These are phyloP conservation scores for Magnolia kwangsiensis DNA, from an alignment of 164 flowering plant genomes.

Conservation along the genomic window DNA sequence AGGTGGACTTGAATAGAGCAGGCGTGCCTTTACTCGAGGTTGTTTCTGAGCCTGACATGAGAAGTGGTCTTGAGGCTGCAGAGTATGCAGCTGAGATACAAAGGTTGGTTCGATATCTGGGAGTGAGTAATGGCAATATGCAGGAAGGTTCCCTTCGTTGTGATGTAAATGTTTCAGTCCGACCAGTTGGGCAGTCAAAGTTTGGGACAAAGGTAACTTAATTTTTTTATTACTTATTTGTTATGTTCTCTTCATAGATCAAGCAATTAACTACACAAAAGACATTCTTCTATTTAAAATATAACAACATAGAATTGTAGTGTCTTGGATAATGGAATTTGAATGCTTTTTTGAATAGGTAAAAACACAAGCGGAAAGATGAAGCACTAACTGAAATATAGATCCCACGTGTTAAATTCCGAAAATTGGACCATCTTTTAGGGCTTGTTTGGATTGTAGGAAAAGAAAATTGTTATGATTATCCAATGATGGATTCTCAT, in stretches of 20 bases:
- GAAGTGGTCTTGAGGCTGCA: constrained; percentile 87
- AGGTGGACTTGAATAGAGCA: constrained; percentile 97
- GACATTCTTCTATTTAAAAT: not conserved
- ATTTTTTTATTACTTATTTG: not conserved
- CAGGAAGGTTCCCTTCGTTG: constrained; percentile 97
- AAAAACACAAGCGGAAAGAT: not conserved
- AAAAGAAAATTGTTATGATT: no score
- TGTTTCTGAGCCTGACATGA: constrained; percentile 95
- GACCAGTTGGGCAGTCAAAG: constrained; percentile 69
- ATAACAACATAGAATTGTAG: not conserved
- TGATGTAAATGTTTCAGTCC: constrained; percentile 87
- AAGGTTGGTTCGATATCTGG: constrained; percentile 85
- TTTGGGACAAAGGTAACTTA: constrained; percentile 83
- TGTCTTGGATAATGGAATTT: not conserved
- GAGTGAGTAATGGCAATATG: constrained; percentile 93
- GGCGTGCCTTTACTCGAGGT: constrained; percentile 97
- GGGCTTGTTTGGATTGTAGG: not conserved
- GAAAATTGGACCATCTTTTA: not conserved
- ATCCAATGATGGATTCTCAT: no score
- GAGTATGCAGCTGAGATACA: constrained; percentile 92
- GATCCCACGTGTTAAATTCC: not conserved
- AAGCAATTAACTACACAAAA: not conserved
- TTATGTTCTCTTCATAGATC: not conserved
- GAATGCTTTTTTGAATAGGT: no score
- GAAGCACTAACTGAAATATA: not conserved